Percentiles rank a stretch among this genome's conserved stretches.
phyloP scores from a whole-genome alignment of 148 eudicot species.

The Rhododendron molle region DNA sequence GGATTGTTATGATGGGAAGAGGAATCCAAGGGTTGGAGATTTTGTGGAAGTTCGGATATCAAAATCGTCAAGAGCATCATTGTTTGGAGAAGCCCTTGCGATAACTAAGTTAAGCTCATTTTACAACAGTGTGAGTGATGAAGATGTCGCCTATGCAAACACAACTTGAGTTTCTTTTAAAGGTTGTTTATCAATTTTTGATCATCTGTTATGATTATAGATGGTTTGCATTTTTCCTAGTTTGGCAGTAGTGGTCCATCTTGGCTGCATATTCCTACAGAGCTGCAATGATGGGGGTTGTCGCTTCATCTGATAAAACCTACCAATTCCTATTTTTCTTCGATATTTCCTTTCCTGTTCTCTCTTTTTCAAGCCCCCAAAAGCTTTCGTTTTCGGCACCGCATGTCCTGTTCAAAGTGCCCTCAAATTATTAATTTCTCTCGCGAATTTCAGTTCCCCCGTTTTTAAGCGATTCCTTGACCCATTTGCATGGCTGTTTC shows the following conservation, averaged over 20 bases:
- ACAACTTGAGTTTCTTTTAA: slow-evolving; percentile 3
- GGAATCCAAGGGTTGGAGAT: slow-evolving; percentile 71
- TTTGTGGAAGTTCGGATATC: slow-evolving; percentile 69
- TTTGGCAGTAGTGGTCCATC: neutral
- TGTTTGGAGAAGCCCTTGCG: slow-evolving; percentile 78
- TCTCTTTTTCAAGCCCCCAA: neutral
- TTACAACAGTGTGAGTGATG: slow-evolving; percentile 45
- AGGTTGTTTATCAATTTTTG: neutral
- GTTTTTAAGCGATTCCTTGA: neutral
- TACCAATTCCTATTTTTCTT: neutral
- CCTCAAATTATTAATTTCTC: too few species aligned
- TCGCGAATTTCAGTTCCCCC: too few species aligned
- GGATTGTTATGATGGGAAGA: slow-evolving; percentile 29
- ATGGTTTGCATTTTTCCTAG: neutral
- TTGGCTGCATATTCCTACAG: neutral
- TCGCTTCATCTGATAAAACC: neutral
- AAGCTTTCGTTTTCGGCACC: too few species aligned
- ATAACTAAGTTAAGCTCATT: slow-evolving; percentile 84
- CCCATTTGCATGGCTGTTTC: neutral
- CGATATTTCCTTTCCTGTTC: neutral
- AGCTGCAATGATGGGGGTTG: neutral
- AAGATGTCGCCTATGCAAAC: slow-evolving; percentile 45
- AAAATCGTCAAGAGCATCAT: slow-evolving; percentile 82
- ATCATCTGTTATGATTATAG: neutral
- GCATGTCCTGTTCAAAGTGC: too few species aligned